Percentiles rank a stretch among this genome's conserved stretches.
These are phyloP conservation scores for Alternaria metachromatica DNA, from an alignment of 2,329 filamentous ascomycete genomes.

Conservation along the genomic window DNA sequence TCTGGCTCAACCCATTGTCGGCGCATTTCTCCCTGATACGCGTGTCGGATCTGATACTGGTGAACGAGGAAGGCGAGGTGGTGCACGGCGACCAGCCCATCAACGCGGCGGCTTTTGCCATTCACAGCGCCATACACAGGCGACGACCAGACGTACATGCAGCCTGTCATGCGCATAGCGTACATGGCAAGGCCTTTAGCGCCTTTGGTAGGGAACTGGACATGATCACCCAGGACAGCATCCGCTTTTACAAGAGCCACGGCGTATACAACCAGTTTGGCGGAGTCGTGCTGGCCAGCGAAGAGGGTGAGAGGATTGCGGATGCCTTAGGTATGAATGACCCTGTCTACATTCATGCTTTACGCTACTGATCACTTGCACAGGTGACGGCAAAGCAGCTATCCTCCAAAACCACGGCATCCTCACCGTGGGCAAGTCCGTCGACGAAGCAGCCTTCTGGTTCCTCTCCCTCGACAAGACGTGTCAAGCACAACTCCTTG, in stretches of 20 bases:
- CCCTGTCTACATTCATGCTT: background rate
- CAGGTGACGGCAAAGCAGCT: conserved; percentile 43
- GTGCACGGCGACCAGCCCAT: conserved; percentile 51
- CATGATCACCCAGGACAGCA: conserved; percentile 57
- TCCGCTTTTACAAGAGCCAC: conserved; percentile 52
- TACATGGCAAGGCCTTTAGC: conserved; percentile 56
- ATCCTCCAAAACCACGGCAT: conserved; percentile 52
- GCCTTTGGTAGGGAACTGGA: conserved; percentile 56
- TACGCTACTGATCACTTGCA: background rate
- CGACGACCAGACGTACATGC: conserved; percentile 49
- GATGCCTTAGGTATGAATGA: conserved; percentile 38
- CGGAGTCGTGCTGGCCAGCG: conserved; percentile 52
- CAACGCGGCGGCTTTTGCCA: conserved; percentile 57
- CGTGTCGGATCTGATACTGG: conserved; percentile 53
- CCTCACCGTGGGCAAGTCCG: conserved; percentile 46
- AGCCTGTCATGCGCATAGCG: conserved; percentile 55
- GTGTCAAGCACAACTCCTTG: conserved; percentile 54
- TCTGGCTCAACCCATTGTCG: conserved; percentile 54
- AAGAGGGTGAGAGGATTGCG: conserved; percentile 55
- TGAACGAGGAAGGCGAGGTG: conserved; percentile 52
- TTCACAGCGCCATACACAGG: conserved; percentile 53
- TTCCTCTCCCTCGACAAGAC: conserved; percentile 55
- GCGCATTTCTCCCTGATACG: conserved; percentile 54
- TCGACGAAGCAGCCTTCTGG: conserved; percentile 57
- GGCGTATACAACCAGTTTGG: conserved; percentile 51